A percentile compares a stretch with the other conserved stretches of the same genome.
Conservation (phyloP, 2,329 filamentous ascomycete genomes). For the Cordyceps cateniannulata region DNA sequence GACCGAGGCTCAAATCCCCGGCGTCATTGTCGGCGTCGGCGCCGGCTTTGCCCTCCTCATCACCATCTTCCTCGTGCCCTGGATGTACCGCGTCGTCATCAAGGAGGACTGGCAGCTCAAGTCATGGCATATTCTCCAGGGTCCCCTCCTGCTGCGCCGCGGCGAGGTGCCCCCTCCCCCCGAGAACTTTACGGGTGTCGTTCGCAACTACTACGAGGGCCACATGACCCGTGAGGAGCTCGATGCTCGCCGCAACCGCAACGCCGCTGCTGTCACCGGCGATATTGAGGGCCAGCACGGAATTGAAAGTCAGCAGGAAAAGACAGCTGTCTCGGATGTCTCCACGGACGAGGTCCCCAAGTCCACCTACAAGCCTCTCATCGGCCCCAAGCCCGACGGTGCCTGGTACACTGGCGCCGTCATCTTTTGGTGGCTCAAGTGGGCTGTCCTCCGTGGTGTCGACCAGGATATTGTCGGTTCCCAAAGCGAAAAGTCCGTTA, state of each 20-base stretch:
- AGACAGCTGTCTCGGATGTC: slow-evolving; percentile 20
- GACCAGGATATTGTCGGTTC: slow-evolving; percentile 35
- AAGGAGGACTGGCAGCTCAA: slow-evolving; percentile 55
- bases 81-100: slow-evolving; percentile 51
- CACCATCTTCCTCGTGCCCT: slow-evolving; percentile 50
- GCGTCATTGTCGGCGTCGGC: slow-evolving; percentile 48
- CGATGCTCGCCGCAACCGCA: slow-evolving; percentile 31
- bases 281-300: slow-evolving; percentile 20
- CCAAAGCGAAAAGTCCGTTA: slow-evolving; percentile 31
- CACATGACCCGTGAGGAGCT: slow-evolving; percentile 49
- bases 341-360: slow-evolving; percentile 30
- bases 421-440: slow-evolving; percentile 40
- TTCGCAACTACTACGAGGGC: slow-evolving; percentile 51
- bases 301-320: slow-evolving; percentile 20
- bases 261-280: slow-evolving; percentile 15
- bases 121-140: slow-evolving; percentile 45
- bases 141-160: slow-evolving; percentile 45
- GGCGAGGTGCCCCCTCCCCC: slow-evolving; percentile 35
- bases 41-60: slow-evolving; percentile 43
- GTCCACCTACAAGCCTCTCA: slow-evolving; percentile 22
- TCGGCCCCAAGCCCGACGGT: slow-evolving; percentile 36
- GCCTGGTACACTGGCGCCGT: slow-evolving; percentile 36
- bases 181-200: slow-evolving; percentile 31
- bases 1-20: slow-evolving; percentile 40
- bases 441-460: slow-evolving; percentile 40